Evolutionary conservation across 1,284 basidiomycete genomes (phyloP), one percentile per base, ranked within the genome.

Genomic region (Exobasidium cylindrosporum): DNA sequence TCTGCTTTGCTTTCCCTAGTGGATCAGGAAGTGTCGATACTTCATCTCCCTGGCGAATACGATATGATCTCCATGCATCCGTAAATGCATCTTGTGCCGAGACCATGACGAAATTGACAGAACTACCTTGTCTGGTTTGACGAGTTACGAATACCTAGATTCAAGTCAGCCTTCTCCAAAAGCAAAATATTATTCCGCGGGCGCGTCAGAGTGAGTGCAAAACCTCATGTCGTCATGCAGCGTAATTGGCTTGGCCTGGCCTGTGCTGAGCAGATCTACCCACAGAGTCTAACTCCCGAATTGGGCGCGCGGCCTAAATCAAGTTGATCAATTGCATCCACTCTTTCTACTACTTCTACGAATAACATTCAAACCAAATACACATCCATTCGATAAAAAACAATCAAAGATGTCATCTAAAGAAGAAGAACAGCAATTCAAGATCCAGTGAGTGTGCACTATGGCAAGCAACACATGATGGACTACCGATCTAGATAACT

Each of bases 1-100:
- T 26, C 1, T 61, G 57, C 31, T 45, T 57, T 7, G 7, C 47
- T 10, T 31, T 14, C 7, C 29, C 47, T 35, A 57, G 28, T 28
- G 70, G 70, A 21, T 70, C 68, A 13, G 66, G 68, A 0, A 72
- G 56, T n/a, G 57, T 57, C 26, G 45, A 30, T 1, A 65, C 59
- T 55, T 72, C 66, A 24, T 72, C 64, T 5, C 70, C 70, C 3
- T 60, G 62, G 32, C 67, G 61, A 47, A 72, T 66, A 2, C 66
- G 56, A 14, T 57, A 24, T 1, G 64, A 65, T 5, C 70, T 62
- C 28, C 62, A 72, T 29, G 70, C 70, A 28, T 72, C 70, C 29
- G 68, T 66, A 60, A 72, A 72, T 3, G 69, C 69, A 24, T 59
- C 62, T 32, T 68, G 52, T 4, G 24, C 4, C 52, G 52, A 54